Evolutionary conservation across 768 basidiomycete species (phyloP).

Genomic region (Rickenella mellea): DNA sequence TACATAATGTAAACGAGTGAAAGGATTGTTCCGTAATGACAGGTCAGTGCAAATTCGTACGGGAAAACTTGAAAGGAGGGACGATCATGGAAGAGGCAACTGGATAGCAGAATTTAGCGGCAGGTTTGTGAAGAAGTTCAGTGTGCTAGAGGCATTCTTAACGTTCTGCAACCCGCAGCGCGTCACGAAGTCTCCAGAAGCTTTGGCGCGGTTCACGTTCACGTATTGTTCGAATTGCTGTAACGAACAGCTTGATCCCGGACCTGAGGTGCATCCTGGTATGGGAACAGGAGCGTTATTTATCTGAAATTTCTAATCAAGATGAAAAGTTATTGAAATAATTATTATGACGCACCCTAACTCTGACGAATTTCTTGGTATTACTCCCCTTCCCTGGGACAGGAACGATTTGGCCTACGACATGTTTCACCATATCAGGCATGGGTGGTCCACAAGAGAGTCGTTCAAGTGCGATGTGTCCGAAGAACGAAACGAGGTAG

Average conservation of each 20-base stretch:
- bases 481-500: conserved; percentile 30
- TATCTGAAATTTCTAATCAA: conserved; percentile 14
- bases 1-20: too few relatives aligned
- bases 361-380: conserved; percentile 23
- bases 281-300: conserved; percentile 32
- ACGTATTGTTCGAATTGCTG: conserved; percentile 23
- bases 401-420: conserved; percentile 6
- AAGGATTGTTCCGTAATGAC: too few relatives aligned
- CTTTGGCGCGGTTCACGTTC: conserved; percentile 13
- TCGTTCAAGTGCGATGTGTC: conserved; percentile 31
- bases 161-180: conserved; percentile 23
- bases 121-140: conserved; percentile 14
- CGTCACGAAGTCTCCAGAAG: conserved; percentile 28
- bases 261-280: conserved; percentile 29
- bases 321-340: neutral
- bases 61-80: too few relatives aligned
- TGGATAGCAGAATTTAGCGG: neutral
- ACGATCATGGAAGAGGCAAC: too few relatives aligned
- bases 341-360: conserved; percentile 18
- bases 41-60: too few relatives aligned
- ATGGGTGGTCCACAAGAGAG: conserved; percentile 22
- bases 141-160: conserved; percentile 11
- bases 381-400: conserved; percentile 6
- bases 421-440: conserved; percentile 9
- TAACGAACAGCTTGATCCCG: conserved; percentile 29